Conservation (phyloP, 2,329 filamentous ascomycete species). For the Scedosporium boydii region DNA sequence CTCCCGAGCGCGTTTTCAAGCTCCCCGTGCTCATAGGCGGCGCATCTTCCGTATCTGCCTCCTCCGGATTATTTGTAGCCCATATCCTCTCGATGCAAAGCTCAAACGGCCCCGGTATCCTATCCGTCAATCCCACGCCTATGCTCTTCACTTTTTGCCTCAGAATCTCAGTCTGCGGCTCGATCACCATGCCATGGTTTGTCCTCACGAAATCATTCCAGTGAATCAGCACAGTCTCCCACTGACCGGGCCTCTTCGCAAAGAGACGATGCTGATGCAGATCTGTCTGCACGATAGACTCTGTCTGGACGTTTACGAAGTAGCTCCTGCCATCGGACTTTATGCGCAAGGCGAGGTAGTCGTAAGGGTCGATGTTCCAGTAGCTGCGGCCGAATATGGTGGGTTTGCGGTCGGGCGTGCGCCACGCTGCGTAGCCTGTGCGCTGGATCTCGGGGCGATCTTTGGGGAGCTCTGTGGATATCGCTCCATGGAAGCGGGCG, state of each 20-base stretch:
- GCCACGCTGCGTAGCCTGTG: constrained; percentile 82
- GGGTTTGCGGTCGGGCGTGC: constrained; percentile 65
- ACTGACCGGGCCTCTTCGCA: constrained; percentile 67
- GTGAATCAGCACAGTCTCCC: constrained; percentile 90
- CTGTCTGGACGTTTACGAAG: constrained; percentile 91
- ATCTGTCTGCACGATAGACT: constrained; percentile 88
- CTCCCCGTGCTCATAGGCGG: constrained; percentile 5
- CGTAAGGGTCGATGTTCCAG: constrained; percentile 86
- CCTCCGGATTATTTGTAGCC: constrained; percentile 60
- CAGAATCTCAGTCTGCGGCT: constrained; percentile 85
- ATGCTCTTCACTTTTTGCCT: constrained; percentile 77
- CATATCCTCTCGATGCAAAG: constrained; percentile 78
- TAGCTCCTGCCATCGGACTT: constrained; percentile 89
- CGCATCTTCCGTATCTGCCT: not conserved
- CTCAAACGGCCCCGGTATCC: constrained; percentile 81
- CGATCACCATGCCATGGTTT: constrained; percentile 83
- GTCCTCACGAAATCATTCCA: constrained; percentile 93
- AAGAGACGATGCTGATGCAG: constrained; percentile 90
- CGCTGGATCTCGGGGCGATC: constrained; percentile 66
- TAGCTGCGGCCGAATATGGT: constrained; percentile 79
- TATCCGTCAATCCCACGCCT: constrained; percentile 81
- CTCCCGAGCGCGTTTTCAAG: constrained; percentile 9
- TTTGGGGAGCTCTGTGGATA: constrained; percentile 74
- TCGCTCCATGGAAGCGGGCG: constrained; percentile 75
- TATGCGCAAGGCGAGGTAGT: constrained; percentile 77